Percentiles rank a stretch among this genome's conserved stretches.
Conservation (phyloP, 75 land plant genomes). For the Selaginella tamariscina region DNA sequence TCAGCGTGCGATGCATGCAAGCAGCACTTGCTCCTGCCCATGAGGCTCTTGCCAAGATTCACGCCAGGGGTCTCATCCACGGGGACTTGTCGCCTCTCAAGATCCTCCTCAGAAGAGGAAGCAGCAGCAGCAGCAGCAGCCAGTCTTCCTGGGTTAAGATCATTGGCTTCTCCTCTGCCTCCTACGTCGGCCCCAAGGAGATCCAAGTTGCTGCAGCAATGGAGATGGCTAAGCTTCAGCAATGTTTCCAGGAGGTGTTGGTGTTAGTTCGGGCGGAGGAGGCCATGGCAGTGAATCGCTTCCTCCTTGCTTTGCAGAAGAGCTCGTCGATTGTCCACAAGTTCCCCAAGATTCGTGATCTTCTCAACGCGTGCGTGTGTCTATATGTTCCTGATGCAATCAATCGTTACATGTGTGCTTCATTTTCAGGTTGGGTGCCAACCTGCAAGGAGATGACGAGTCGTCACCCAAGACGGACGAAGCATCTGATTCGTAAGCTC, state of each 20-base stretch:
- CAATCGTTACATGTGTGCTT: neutral
- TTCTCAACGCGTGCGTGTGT: slow-evolving; percentile 1
- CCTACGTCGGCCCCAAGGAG: slow-evolving; percentile 2
- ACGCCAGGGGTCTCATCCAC: slow-evolving; percentile 4
- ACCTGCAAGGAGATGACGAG: slow-evolving; percentile 3
- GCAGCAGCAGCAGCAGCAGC: neutral
- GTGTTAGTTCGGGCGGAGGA: neutral
- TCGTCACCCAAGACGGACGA: neutral
- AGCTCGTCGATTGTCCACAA: slow-evolving; percentile 3
- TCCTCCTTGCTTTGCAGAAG: slow-evolving; percentile 1
- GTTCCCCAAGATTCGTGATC: slow-evolving; percentile 1
- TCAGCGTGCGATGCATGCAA: neutral
- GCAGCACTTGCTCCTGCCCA: slow-evolving; percentile 2
- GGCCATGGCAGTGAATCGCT: neutral
- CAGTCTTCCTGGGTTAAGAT: too few species aligned
- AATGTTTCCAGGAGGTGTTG: neutral
- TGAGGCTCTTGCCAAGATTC: slow-evolving; percentile 1
- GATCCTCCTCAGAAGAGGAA: slow-evolving; percentile 3
- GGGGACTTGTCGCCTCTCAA: neutral
- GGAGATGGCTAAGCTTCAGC: neutral
- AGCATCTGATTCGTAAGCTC: neutral
- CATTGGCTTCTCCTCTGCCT: slow-evolving; percentile 1
- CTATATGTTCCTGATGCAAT: slow-evolving; percentile 2
- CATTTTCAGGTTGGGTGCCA: too few species aligned
- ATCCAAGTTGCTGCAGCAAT: neutral